Conservation (phyloP, 257 asterid species). For the Galeopsis tetrahit region DNA sequence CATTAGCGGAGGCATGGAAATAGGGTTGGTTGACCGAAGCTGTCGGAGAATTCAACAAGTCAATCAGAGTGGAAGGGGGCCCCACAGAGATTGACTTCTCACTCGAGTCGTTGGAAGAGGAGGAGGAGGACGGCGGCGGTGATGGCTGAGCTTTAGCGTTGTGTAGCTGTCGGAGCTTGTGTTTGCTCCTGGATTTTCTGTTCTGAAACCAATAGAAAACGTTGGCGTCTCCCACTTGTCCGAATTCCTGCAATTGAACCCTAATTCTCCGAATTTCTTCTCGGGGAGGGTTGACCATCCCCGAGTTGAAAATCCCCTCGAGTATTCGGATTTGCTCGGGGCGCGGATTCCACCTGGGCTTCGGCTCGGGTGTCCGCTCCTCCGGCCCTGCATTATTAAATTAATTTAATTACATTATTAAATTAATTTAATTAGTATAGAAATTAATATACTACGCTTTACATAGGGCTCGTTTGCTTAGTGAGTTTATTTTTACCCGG, state of each 20-base stretch:
- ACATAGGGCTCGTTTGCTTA: too few relatives aligned
- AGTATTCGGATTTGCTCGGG: slow-evolving; percentile 94
- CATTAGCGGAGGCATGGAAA: slow-evolving; percentile 37
- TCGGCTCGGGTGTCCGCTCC: slow-evolving; percentile 92
- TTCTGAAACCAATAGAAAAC: slow-evolving; percentile 99
- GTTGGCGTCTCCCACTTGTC: slow-evolving; percentile 96
- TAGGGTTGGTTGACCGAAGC: slow-evolving; percentile 75
- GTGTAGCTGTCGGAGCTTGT: slow-evolving; percentile 77
- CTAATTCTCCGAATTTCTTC: slow-evolving; percentile 90
- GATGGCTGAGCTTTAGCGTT: slow-evolving; percentile 36
- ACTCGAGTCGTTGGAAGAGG: slow-evolving; percentile 65
- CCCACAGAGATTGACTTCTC: slow-evolving; percentile 51
- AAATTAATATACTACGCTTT: too few relatives aligned
- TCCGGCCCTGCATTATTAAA: slow-evolving; percentile 38
- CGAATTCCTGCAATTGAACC: slow-evolving; percentile 82
- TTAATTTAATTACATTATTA: too few relatives aligned
- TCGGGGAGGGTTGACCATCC: slow-evolving; percentile 94
- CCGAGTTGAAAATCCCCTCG: slow-evolving; percentile 89
- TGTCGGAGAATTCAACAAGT: slow-evolving; percentile 62
- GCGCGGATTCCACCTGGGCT: slow-evolving; percentile 92
- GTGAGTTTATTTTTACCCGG: slow-evolving; percentile 31
- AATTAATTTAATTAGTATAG: too few relatives aligned
- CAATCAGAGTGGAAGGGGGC: slow-evolving; percentile 42
- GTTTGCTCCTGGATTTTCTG: slow-evolving; percentile 91
- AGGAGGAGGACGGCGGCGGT: slow-evolving; percentile 44